A percentile compares a stretch with the other conserved stretches of the same genome.
phyloP scores from a whole-genome alignment of 169 alveolate genomes.

The Cryptosporidium parvum region DNA sequence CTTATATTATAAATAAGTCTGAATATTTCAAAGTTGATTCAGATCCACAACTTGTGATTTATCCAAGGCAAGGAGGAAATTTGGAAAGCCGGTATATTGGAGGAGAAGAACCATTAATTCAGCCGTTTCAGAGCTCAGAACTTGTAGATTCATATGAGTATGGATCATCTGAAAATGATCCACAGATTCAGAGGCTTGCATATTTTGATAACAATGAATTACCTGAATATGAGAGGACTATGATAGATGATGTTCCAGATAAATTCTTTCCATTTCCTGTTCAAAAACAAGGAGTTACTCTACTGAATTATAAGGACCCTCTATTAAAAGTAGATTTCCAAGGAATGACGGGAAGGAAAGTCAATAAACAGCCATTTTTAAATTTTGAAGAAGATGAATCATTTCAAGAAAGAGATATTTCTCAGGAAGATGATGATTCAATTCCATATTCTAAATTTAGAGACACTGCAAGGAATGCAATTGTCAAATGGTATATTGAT shows the following conservation, averaged over 20 bases:
- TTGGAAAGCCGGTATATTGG: not conserved
- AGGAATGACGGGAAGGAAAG: slow-evolving; percentile 49
- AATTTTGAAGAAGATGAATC: slow-evolving; percentile 25
- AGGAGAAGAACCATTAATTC: slow-evolving; percentile 20
- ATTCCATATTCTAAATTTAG: slow-evolving; percentile 37
- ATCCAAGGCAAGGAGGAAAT: not conserved
- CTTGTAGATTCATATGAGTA: slow-evolving; percentile 4
- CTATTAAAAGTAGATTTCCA: slow-evolving; percentile 21
- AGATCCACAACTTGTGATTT: not conserved
- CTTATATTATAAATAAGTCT: not conserved
- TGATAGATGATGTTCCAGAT: not conserved
- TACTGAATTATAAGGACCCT: not conserved
- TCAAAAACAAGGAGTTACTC: not conserved
- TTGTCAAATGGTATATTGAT: slow-evolving; percentile 53
- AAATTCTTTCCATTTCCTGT: slow-evolving; percentile 9
- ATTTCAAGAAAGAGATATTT: slow-evolving; percentile 4
- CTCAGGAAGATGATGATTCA: not conserved
- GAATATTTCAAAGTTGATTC: not conserved
- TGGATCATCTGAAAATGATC: slow-evolving; percentile 18
- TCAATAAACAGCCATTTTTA: slow-evolving; percentile 32
- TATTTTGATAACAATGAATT: slow-evolving; percentile 44
- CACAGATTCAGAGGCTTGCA: slow-evolving; percentile 44
- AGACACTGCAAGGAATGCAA: slow-evolving; percentile 53
- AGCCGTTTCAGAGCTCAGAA: slow-evolving; percentile 14
- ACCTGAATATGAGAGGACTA: slow-evolving; percentile 27